Base-by-base conservation (phyloP, 768 basidiomycete species). In the Termitomyces sp. region DNA sequence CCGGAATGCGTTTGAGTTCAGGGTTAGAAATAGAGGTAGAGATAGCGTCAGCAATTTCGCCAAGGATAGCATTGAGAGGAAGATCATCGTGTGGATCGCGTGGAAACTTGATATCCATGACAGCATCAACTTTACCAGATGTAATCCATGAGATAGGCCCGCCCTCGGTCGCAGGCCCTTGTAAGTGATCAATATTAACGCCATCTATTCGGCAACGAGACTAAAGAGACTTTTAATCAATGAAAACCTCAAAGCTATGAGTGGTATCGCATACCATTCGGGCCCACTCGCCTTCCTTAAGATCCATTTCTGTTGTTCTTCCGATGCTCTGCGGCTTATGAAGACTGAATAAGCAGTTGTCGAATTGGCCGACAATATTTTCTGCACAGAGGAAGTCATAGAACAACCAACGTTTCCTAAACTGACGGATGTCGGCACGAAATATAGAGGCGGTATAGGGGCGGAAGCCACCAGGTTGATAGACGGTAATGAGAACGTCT, bases 81-180 rank as follows among this genome's bases (percentile, higher is more conserved):
- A 81, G 72, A 60, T 85, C 82, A 56, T 89, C 87, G 50, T 77
- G 69, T 10, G 84, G 84, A 63, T 92, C 87, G 17, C 85, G 85
- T 23, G 97, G 95, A 71, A 99, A 98, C 67, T 95, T 94, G 74
- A 99, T 95, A 72, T 99, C 97, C 23, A 98, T 82, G 5, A 99
- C 97, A 10, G 94, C 92, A 66, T 99, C 97, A 27, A 97, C 81
- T 71, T 96, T 97, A 42, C 97, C 97, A 0, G 95, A 92, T 0
- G 90, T 95, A 58, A 99, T 94, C 97, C 97, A 99, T 1, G 94
- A 95, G 58, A 98, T 88, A 12, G 95, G 95, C 7, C 94, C 92
- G 60, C 88, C 90, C 53, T 81, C 80, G 2, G 89, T 90, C 4
- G 87, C 85, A 34, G 89, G 85, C 50, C 87, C 84, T 72, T 97